A percentile compares a stretch with the other conserved stretches of the same genome.
These are phyloP conservation scores for Trebouxia sp. DNA, from an alignment of 139 green algal genomes.

Conservation along the genomic window DNA sequence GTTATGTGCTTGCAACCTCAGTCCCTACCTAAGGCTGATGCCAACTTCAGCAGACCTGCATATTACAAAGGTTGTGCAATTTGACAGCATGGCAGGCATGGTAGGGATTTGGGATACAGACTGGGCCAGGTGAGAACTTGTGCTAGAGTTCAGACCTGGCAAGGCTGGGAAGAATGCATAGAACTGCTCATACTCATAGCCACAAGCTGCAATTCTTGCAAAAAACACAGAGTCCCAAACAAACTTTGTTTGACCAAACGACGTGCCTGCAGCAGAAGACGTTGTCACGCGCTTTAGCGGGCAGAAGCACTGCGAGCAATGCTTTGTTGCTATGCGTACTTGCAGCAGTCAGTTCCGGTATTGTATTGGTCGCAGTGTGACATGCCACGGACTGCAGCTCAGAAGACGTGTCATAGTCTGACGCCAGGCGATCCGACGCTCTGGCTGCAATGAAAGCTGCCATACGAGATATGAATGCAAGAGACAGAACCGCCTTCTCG, in stretches of 20 bases:
- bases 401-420: conserved; percentile 68
- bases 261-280: background rate
- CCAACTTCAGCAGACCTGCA: conserved; percentile 27
- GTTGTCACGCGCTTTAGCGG: too few relatives aligned
- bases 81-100: background rate
- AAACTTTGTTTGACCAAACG: conserved; percentile 28
- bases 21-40: background rate
- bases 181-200: conserved; percentile 91
- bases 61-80: background rate
- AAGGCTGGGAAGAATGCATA: conserved; percentile 91
- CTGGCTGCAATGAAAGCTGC: background rate
- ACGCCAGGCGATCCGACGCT: background rate
- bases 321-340: too few relatives aligned
- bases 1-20: too few relatives aligned
- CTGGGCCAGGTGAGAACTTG: background rate
- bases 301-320: too few relatives aligned
- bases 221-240: conserved; percentile 91
- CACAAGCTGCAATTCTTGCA: conserved; percentile 66
- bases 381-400: conserved; percentile 13
- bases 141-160: conserved; percentile 52
- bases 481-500: background rate
- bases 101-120: too few relatives aligned
- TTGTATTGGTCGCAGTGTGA: background rate
- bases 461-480: background rate
- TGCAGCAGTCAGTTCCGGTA: too few relatives aligned